Percentiles rank a stretch among this genome's conserved stretches.
Conservation (phyloP, 2,329 filamentous ascomycete species). For the Colletotrichum sp. region DNA sequence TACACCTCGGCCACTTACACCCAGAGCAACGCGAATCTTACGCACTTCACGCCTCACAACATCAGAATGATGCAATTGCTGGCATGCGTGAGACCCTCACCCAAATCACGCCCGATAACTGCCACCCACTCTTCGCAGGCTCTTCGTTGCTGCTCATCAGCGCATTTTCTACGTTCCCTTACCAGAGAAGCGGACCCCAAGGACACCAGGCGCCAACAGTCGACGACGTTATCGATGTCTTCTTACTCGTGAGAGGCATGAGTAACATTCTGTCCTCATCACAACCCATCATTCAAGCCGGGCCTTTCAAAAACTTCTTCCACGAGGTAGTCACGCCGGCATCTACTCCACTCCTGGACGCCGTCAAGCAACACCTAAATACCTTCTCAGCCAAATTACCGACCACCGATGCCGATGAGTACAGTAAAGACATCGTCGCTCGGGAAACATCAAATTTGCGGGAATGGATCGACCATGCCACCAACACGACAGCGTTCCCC, state of each 20-base stretch:
- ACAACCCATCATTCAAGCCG: constrained; percentile 22
- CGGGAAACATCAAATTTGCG: background rate
- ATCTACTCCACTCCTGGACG: constrained; percentile 8
- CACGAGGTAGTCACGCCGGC: background rate
- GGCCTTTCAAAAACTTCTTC: constrained; percentile 27
- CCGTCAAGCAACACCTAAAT: background rate
- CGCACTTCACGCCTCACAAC: constrained; percentile 33
- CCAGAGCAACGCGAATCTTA: constrained; percentile 28
- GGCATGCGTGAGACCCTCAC: constrained; percentile 32
- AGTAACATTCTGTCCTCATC: constrained; percentile 31
- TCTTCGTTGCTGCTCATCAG: constrained; percentile 36
- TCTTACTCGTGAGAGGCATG: constrained; percentile 35
- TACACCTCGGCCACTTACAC: constrained; percentile 31
- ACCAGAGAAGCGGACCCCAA: constrained; percentile 8
- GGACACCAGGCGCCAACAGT: constrained; percentile 25
- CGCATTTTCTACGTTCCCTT: constrained; percentile 31
- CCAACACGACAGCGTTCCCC: constrained; percentile 16
- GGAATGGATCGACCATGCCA: constrained; percentile 12
- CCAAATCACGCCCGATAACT: constrained; percentile 31
- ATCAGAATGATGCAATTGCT: constrained; percentile 34
- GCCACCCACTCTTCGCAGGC: constrained; percentile 36
- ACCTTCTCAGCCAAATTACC: background rate
- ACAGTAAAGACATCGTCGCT: background rate
- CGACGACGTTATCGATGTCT: constrained; percentile 36
- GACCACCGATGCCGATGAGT: background rate